A percentile compares a stretch with the other conserved stretches of the same genome.
Evolutionary conservation across 1,139 yeast genomes (phyloP).

Genomic region (Pichia sp.): DNA sequence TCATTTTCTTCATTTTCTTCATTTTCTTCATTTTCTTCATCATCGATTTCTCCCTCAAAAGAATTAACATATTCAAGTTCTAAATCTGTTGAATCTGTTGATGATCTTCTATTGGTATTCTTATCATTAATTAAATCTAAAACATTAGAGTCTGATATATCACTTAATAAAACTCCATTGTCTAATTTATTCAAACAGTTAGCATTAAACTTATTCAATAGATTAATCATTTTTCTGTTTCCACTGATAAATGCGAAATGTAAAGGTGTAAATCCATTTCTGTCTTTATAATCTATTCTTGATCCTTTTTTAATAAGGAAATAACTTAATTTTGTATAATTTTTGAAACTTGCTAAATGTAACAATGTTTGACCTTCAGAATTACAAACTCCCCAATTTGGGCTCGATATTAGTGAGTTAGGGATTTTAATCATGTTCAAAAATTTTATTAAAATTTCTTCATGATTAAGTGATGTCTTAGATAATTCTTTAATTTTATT

Average conservation of each 20-base stretch:
- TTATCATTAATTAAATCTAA: constrained; percentile 44
- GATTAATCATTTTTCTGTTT: constrained; percentile 51
- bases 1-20: too few relatives aligned
- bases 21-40: constrained; percentile 12
- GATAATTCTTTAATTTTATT: constrained; percentile 44
- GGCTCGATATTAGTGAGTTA: constrained; percentile 51
- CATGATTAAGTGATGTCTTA: constrained; percentile 41
- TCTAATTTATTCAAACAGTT: constrained; percentile 51
- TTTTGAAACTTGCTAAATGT: constrained; percentile 75
- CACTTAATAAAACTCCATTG: constrained; percentile 47
- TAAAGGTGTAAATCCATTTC: constrained; percentile 78
- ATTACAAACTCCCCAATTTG: constrained; percentile 79
- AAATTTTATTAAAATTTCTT: constrained; percentile 56
- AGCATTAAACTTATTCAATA: constrained; percentile 59
- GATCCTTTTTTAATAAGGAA: constrained; percentile 75
- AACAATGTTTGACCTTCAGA: constrained; percentile 79
- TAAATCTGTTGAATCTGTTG: constrained; percentile 19
- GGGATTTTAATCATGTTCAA: constrained; percentile 57
- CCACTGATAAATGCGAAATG: constrained; percentile 82
- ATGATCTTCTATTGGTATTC: constrained; percentile 23
- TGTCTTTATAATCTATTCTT: constrained; percentile 65
- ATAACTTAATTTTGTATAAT: constrained; percentile 54
- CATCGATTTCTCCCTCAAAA: constrained; percentile 24
- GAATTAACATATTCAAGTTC: constrained; percentile 13
- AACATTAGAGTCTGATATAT: constrained; percentile 59